Base-by-base conservation (phyloP, 345 rosid species). In the Kernera saxatilis region DNA sequence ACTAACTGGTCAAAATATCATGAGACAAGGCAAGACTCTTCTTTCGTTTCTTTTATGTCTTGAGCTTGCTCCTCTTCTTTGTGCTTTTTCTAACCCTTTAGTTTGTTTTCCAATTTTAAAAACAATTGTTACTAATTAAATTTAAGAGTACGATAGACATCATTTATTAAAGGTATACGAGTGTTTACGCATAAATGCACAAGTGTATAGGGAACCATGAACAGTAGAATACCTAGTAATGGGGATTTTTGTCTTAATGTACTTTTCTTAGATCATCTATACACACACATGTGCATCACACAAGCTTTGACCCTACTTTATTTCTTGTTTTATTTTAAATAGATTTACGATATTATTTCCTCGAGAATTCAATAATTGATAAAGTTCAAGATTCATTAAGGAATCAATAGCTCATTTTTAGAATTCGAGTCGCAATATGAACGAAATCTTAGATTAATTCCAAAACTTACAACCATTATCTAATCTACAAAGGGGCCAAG, bases 221-320 rank as follows among this genome's bases (percentile, higher is more conserved):
- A 41, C 63, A 67, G 72, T 29, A 18, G 29, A 67, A 54, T 21
- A 67, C 63, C 72, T 67, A 67, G 72, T 67, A 54, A 18, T 30
- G 51, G 62, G 12, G 43, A 41, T 53, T 40, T 67, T 54, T 67
- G 43, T 67, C 63, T 54, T 41, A 27, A 29, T 54, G 15, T 41
- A 18, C 62, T 67, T 53, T 53, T 27, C 21, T 53, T 53, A 27
- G 25, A 66, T 64, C 22, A 66, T 64, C 22, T 50, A 50, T 65
- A 49, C 25, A 50, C 19, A 32, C 21, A 11, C 71, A 52, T 66
- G 48, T 66, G 59, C 52, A 40, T 53, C 23, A 67, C 39, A 52
- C n/a, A 51, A 51, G 40, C 40, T 40, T 54, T 18, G 41, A 23
- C 62, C 40, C 71, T 40, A 39, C 40, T 35, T 35, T 11, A 39